phyloP scores from a whole-genome alignment of 225 moss, liverwort and hornwort species.

The Pleurozium schreberi region DNA sequence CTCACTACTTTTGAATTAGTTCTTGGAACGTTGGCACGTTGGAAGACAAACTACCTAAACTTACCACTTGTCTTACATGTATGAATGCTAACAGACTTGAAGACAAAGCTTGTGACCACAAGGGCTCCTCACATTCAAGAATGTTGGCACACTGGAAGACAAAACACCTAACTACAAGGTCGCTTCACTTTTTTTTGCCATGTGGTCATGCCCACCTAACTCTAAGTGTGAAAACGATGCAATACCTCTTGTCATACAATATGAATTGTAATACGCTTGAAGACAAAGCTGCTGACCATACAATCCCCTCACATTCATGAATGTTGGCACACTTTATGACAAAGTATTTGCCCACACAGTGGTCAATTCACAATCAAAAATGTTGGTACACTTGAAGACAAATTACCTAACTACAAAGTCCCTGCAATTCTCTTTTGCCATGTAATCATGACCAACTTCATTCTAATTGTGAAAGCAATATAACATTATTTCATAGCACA shows the following conservation, averaged over 20 bases:
- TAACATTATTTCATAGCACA: too few relatives aligned
- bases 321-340: fast-evolving
- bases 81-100: neutral
- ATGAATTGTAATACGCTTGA: fast-evolving
- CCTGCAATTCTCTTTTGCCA: neutral
- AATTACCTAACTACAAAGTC: neutral
- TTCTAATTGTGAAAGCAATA: fast-evolving
- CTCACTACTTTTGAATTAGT: too few relatives aligned
- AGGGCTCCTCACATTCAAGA: neutral
- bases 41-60: too few relatives aligned
- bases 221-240: neutral
- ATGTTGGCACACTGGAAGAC: too few relatives aligned
- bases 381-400: neutral
- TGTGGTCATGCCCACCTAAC: too few relatives aligned
- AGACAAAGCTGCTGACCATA: fast-evolving
- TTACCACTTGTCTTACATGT: neutral
- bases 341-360: neutral
- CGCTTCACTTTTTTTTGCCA: neutral
- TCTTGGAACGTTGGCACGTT: too few relatives aligned
- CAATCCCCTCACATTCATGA: neutral
- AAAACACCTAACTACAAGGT: fast-evolving
- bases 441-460: fast-evolving
- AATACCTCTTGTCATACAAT: too few relatives aligned
- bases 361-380: neutral
- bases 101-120: neutral